Percentiles rank a stretch among this genome's conserved stretches.
Conservation (phyloP, 1,284 basidiomycete species). For the Heterobasidion annosum region DNA sequence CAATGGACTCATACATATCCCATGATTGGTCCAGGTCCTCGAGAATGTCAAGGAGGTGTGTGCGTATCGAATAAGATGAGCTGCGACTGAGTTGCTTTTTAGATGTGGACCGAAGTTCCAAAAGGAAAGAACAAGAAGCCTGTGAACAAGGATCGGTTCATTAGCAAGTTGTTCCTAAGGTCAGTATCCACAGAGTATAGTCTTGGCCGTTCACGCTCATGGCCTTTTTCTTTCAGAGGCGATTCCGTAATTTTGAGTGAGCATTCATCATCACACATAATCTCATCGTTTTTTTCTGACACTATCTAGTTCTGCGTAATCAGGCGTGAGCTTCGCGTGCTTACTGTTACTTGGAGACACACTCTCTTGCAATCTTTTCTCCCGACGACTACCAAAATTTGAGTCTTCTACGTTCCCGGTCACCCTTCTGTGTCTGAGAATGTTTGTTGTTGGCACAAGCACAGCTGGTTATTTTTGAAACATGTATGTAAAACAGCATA, state of each 20-base stretch:
- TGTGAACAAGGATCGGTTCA: conserved; percentile 98
- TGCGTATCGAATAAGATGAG: conserved; percentile 1
- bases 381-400: no score
- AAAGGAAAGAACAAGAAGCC: conserved; percentile 99
- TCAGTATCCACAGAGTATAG: conserved; percentile 24
- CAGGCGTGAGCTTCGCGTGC: conserved; percentile 44
- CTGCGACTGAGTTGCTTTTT: conserved; percentile 1
- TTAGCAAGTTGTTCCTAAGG: conserved; percentile 96
- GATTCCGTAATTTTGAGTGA: conserved; percentile 93
- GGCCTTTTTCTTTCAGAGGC: conserved; percentile 43
- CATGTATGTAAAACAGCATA: background rate
- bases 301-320: conserved; percentile 69
- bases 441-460: background rate
- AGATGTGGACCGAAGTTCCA: conserved; percentile 99
- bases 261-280: conserved; percentile 19
- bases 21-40: conserved; percentile 50
- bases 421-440: no score
- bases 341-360: background rate
- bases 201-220: conserved; percentile 7
- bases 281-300: conserved; percentile 8
- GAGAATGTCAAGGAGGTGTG: conserved; percentile 94
- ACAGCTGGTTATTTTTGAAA: background rate
- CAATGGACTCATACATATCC: background rate
- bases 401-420: no score
- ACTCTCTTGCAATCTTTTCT: no score